A percentile compares a stretch with the other conserved stretches of the same genome.
These are phyloP conservation scores for Ustilago bromivora DNA, from an alignment of 1,284 basidiomycete species.

Conservation along the genomic window DNA sequence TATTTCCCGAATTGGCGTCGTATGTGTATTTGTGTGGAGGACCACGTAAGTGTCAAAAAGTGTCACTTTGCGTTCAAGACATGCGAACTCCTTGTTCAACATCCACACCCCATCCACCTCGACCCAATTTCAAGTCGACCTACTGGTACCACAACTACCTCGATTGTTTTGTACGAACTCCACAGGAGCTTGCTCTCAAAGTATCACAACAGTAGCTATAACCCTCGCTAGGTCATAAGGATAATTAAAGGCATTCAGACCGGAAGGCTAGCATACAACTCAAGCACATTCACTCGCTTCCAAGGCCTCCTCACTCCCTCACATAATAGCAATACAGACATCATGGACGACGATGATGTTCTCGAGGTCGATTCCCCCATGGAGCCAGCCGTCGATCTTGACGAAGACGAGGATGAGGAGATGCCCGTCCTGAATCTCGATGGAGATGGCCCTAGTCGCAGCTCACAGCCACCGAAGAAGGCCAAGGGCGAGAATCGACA, in stretches of 20 bases:
- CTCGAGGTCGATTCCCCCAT: constrained; percentile 58
- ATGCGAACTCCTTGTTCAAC: not conserved
- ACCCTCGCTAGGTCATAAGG: not conserved
- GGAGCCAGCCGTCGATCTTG: constrained; percentile 56
- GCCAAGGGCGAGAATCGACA: constrained; percentile 38
- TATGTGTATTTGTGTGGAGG: not conserved
- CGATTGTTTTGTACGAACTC: not conserved
- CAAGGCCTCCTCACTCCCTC: not conserved
- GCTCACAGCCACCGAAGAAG: constrained; percentile 33
- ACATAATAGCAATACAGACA: constrained; percentile 7
- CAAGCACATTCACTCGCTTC: not conserved
- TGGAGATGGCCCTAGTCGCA: constrained; percentile 14
- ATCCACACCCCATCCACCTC: no score
- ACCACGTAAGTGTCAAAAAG: constrained; percentile 14
- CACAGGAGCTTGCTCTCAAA: not conserved
- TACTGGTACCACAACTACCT: not conserved
- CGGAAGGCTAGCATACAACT: not conserved
- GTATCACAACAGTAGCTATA: not conserved
- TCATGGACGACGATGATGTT: constrained; percentile 58
- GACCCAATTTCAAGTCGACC: no score
- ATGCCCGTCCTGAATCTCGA: constrained; percentile 43
- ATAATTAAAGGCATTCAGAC: not conserved
- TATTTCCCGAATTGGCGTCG: not conserved
- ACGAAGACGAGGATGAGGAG: constrained; percentile 53
- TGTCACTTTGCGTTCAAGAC: constrained; percentile 17